These are phyloP conservation scores for Kodamaea kakaduensis DNA, from an alignment of 805 yeast genomes.

Conservation along the genomic window DNA sequence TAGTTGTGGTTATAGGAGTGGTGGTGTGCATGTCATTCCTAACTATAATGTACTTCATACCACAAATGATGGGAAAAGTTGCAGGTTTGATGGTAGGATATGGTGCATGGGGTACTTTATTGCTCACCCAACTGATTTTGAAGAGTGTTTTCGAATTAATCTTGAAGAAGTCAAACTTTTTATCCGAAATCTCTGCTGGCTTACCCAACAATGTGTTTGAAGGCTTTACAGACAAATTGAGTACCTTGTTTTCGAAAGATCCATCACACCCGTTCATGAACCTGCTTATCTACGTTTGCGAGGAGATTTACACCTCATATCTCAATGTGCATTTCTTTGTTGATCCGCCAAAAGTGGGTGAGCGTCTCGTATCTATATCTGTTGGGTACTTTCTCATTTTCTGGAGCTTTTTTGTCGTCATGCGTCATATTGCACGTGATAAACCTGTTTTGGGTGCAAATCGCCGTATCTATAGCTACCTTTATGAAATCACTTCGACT, in stretches of 20 bases:
- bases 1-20: conserved; percentile 31
- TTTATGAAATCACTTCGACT: conserved; percentile 57
- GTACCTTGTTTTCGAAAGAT: too few species aligned
- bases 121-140: too few species aligned
- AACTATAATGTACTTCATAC: conserved; percentile 43
- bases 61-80: conserved; percentile 43
- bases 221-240: too few species aligned
- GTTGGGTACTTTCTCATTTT: conserved; percentile 33
- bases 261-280: too few species aligned
- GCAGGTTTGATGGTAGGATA: conserved; percentile 14
- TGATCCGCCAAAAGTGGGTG: conserved; percentile 16
- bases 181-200: too few species aligned
- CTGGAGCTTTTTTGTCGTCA: conserved; percentile 20
- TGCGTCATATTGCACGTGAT: conserved; percentile 29
- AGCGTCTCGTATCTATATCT: conserved; percentile 34
- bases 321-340: neutral
- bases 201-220: too few species aligned
- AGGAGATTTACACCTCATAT: too few species aligned
- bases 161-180: too few species aligned
- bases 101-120: too few species aligned
- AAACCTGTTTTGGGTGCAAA: conserved; percentile 49
- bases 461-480: conserved; percentile 47
- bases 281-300: too few species aligned
- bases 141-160: too few species aligned
- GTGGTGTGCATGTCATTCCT: conserved; percentile 33